Conservation (phyloP, 225 moss, liverwort and hornwort genomes). For the Ulota crispa region DNA sequence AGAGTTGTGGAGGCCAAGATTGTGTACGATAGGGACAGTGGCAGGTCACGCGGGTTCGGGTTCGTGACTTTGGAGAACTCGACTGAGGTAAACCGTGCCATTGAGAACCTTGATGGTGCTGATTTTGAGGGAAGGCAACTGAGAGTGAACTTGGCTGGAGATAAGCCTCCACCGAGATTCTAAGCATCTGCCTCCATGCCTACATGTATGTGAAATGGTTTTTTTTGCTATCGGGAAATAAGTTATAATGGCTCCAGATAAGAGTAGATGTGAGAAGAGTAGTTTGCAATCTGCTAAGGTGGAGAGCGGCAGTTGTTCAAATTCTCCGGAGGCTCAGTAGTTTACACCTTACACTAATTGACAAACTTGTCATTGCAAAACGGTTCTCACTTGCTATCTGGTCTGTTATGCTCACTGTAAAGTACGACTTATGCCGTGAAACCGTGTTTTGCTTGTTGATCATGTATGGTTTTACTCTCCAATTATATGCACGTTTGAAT, state of each 20-base stretch:
- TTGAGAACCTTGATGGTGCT: conserved; percentile 35
- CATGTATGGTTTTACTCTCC: not conserved
- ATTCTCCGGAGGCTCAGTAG: not conserved
- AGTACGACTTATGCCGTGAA: not conserved
- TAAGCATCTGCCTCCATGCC: not conserved
- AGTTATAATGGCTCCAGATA: not conserved
- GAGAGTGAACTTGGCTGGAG: conserved; percentile 49
- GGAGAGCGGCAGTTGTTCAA: conserved; percentile 12
- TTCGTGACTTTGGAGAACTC: conserved; percentile 40
- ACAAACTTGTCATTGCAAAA: conserved; percentile 20
- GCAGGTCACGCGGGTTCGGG: conserved; percentile 47
- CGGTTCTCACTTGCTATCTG: not conserved
- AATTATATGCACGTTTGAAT: not conserved
- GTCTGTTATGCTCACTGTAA: not conserved
- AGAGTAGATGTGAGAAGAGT: conserved; percentile 17
- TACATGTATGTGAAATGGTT: conserved; percentile 9
- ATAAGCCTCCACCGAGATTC: conserved; percentile 40
- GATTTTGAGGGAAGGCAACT: conserved; percentile 41
- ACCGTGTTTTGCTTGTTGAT: not conserved
- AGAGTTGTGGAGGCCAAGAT: conserved; percentile 73
- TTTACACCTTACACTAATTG: conserved; percentile 6
- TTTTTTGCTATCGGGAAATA: conserved; percentile 14
- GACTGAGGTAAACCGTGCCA: conserved; percentile 30
- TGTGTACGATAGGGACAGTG: conserved; percentile 55
- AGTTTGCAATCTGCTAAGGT: conserved; percentile 10